Base-by-base conservation (phyloP, 371 early-diverging fungal genomes). In the Lichtheimia ornata region DNA sequence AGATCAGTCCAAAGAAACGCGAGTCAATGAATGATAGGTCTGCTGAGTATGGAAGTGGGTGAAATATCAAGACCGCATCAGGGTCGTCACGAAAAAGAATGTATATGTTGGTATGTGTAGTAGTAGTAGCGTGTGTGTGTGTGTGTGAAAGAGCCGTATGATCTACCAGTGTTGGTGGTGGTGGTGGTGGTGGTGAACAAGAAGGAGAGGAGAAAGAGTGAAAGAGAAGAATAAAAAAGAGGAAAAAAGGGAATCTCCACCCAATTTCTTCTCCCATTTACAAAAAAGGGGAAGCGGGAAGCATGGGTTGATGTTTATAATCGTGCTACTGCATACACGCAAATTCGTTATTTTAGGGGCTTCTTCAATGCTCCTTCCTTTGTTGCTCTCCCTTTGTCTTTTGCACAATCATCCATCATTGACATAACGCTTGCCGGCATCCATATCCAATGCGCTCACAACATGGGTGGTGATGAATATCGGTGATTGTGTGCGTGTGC, bases 281-380 rank as follows among this genome's bases (percentile, higher is more conserved):
- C 25, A 13, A 52, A 24, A 52, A 27, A 52, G 27, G 27, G 52
- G 27, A 52, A 24, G 52, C 18, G 27, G 20, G 20, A 22, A 52
- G 35, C 35, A 35, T 35, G 35, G 35, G 35, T 24, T 18, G 52
- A 22, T 52, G n/a, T 47, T 18, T 22, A 18, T 52, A 52, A 52
- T 52, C 52, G 52, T 27, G 27, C 52, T 52, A 52, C 52, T 52
- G 52, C 27, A 52, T 27, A 24, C n/a, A 18, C 17, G 47, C n/a
- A 47, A 18, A 47, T 47, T 20, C 25, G 20, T 52, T 52, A 52
- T 27, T 24, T 52, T 52, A 52, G 52, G 52, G 52, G 52, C 25
- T 52, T 52, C 22, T 35, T 35, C 11, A 11, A 35, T 35, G 35
- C 35, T 35, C 35, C 35, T 35, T 35, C 35, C 35, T 35, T 35